Evolutionary conservation across 2,329 filamentous ascomycete genomes (phyloP).

Genomic region (Huntiella moniliformis): DNA sequence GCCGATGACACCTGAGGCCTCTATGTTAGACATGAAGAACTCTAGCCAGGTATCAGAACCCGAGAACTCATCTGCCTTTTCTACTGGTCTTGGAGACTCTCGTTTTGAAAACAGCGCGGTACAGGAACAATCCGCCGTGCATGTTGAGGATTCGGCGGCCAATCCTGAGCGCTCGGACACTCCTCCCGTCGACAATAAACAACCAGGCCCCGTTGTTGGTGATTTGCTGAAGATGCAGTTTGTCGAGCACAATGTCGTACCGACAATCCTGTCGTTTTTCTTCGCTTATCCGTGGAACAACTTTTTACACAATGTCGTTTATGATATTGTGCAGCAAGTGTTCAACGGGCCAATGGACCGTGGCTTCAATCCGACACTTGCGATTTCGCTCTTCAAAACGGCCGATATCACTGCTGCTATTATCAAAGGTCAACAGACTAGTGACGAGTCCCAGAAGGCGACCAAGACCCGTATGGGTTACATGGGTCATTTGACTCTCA

Average conservation of each 20-base stretch:
- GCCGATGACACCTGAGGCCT: conserved; percentile 6
- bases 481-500: conserved; percentile 94
- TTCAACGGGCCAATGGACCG: conserved; percentile 97
- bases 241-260: conserved; percentile 83
- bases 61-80: conserved; percentile 12
- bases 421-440: conserved; percentile 71
- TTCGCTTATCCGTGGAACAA: conserved; percentile 99
- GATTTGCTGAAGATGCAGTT: conserved; percentile 94
- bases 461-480: conserved; percentile 87
- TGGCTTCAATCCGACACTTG: conserved; percentile 75
- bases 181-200: not conserved
- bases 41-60: conserved; percentile 11
- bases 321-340: conserved; percentile 96
- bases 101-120: conserved; percentile 1
- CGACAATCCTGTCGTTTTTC: conserved; percentile 95
- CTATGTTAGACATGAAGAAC: conserved; percentile 10
- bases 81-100: conserved; percentile 9
- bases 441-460: conserved; percentile 66
- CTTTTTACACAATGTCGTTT: conserved; percentile 96
- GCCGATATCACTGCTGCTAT: conserved; percentile 83
- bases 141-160: conserved; percentile 3
- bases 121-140: not conserved
- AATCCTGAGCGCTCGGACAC: not conserved
- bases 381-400: conserved; percentile 80
- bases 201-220: conserved; percentile 50